phyloP scores from a whole-genome alignment of 2,329 filamentous ascomycete genomes.

The Knoxdaviesia capensis region DNA sequence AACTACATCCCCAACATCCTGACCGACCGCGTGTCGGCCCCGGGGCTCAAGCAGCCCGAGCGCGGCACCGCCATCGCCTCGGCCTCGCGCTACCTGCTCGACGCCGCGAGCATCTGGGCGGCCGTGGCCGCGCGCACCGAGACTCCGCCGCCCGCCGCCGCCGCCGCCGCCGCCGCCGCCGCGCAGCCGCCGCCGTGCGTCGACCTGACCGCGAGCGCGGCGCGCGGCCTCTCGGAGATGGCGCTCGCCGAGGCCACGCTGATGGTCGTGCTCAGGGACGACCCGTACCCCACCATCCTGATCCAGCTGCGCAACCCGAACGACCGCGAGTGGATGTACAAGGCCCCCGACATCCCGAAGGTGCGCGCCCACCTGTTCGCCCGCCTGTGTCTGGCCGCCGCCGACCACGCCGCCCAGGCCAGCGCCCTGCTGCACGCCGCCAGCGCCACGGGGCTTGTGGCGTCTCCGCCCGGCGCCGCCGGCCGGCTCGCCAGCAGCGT shows the following conservation, averaged over 20 bases:
- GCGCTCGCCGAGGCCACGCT: conserved; percentile 77
- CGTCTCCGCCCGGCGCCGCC: conserved; percentile 11
- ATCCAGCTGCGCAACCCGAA: conserved; percentile 64
- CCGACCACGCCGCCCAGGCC: conserved; percentile 69
- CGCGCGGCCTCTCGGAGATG: conserved; percentile 39
- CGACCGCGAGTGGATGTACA: conserved; percentile 94
- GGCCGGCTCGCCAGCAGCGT: no score
- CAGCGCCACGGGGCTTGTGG: conserved; percentile 9
- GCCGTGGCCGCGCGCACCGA: conserved; percentile 43
- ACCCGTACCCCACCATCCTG: conserved; percentile 71
- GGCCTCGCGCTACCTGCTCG: conserved; percentile 59
- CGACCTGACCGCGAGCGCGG: conserved; percentile 31
- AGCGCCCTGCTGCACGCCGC: conserved; percentile 25
- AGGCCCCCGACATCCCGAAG: conserved; percentile 68
- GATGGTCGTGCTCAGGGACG: conserved; percentile 79
- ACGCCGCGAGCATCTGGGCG: conserved; percentile 59
- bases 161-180: conserved; percentile 7
- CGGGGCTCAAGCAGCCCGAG: no score
- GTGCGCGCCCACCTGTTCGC: conserved; percentile 79
- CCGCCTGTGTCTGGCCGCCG: conserved; percentile 67
- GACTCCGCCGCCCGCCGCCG: conserved; percentile 6
- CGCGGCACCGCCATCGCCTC: conserved; percentile 48
- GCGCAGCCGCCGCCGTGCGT: conserved; percentile 19
- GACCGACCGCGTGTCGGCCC: no score
- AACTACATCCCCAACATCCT: no score